Evolutionary conservation across 2,329 filamentous ascomycete species (phyloP).

Genomic region (Elsinoe australis): DNA sequence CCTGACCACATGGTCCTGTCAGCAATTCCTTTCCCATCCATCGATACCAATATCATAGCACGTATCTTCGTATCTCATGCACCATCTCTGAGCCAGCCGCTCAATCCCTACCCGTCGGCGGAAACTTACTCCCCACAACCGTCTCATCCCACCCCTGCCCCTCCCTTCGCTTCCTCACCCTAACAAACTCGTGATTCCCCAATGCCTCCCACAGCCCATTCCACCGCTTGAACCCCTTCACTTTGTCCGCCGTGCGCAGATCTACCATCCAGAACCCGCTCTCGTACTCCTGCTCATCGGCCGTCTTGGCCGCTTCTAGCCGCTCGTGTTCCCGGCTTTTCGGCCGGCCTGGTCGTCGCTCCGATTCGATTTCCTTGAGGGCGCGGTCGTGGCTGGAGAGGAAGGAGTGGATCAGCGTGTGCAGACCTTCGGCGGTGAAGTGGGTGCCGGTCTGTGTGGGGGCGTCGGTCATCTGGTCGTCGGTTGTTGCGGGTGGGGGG

Average conservation of each 20-base stretch:
- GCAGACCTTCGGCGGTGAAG: conserved; percentile 50
- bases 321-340: conserved; percentile 69
- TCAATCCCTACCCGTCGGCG: conserved; percentile 48
- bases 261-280: conserved; percentile 85
- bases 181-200: conserved; percentile 66
- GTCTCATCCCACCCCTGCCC: conserved; percentile 56
- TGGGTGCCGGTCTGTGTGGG: conserved; percentile 27
- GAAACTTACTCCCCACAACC: conserved; percentile 66
- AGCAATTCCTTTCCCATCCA: too few species aligned
- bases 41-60: too few species aligned
- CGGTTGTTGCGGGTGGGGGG: conserved; percentile 21
- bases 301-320: conserved; percentile 61
- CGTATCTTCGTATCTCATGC: too few species aligned
- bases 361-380: conserved; percentile 55
- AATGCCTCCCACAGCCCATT: conserved; percentile 78
- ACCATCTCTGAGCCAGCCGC: too few species aligned
- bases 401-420: conserved; percentile 41
- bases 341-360: conserved; percentile 70
- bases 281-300: conserved; percentile 70
- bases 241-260: conserved; percentile 58
- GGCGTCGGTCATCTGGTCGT: conserved; percentile 19
- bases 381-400: conserved; percentile 63
- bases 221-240: conserved; percentile 63
- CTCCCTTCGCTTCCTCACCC: conserved; percentile 49
- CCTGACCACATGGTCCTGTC: too few species aligned